These are phyloP conservation scores for Ceratocystis destructans DNA, from an alignment of 2,329 filamentous ascomycete genomes.

Conservation along the genomic window DNA sequence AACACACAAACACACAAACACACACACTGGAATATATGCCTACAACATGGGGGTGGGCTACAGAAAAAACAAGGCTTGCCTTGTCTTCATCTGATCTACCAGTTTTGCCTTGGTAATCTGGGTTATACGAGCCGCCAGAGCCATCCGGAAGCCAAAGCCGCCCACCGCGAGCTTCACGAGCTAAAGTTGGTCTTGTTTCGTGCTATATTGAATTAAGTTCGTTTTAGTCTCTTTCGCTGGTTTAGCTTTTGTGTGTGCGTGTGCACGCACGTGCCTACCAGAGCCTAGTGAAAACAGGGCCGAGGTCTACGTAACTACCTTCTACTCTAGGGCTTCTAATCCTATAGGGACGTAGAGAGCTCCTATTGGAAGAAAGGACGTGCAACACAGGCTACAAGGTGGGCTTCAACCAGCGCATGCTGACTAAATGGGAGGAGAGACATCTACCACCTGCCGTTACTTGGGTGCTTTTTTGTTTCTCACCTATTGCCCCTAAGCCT, in stretches of 20 bases:
- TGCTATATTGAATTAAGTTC: too few species aligned
- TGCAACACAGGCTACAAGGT: not conserved
- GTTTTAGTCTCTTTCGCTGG: not conserved
- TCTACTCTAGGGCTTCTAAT: not conserved
- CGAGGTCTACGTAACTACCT: not conserved
- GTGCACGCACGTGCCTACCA: not conserved
- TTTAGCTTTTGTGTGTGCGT: not conserved
- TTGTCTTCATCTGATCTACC: constrained; percentile 4
- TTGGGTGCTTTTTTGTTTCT: too few species aligned
- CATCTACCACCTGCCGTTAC: too few species aligned
- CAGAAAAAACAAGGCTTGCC: not conserved
- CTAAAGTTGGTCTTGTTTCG: not conserved
- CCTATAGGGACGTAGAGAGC: not conserved
- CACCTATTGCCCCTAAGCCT: not conserved
- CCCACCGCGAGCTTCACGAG: not conserved
- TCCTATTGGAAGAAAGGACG: not conserved
- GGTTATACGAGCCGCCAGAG: constrained; percentile 3
- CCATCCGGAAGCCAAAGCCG: not conserved
- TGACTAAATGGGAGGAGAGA: too few species aligned
- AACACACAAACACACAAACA: not conserved
- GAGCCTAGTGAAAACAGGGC: not conserved
- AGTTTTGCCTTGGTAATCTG: not conserved
- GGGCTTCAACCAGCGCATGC: too few species aligned
- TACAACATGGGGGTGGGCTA: not conserved
- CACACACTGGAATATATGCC: not conserved